Conservation (phyloP, 2,329 filamentous ascomycete genomes). For the Ophiostoma sp. region DNA sequence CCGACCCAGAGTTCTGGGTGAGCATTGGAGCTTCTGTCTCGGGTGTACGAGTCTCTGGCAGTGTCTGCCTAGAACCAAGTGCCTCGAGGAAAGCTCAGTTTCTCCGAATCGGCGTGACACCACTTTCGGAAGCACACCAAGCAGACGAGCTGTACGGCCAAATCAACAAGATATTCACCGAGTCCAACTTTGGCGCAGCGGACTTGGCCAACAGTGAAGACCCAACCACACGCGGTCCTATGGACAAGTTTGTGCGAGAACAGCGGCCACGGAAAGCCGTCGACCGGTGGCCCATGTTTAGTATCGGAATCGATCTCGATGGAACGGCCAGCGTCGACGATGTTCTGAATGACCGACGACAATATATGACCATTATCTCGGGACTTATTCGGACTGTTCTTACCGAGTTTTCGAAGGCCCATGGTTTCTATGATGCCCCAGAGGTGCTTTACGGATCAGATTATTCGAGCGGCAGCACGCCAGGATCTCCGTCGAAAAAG, state of each 20-base stretch:
- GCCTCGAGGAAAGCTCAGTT: constrained; percentile 77
- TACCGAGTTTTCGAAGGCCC: constrained; percentile 71
- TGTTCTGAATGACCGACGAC: constrained; percentile 48
- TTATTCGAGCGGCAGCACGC: background rate
- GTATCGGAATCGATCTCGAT: constrained; percentile 62
- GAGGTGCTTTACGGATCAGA: background rate
- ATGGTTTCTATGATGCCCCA: constrained; percentile 63
- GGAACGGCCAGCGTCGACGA: constrained; percentile 38
- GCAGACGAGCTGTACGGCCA: constrained; percentile 72
- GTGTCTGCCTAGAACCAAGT: constrained; percentile 68
- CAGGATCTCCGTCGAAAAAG: background rate
- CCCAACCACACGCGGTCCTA: background rate
- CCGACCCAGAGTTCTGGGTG: constrained; percentile 64
- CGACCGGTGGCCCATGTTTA: constrained; percentile 88
- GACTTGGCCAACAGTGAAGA: constrained; percentile 43
- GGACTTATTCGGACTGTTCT: constrained; percentile 69
- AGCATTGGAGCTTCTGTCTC: constrained; percentile 65
- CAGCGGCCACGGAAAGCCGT: constrained; percentile 61
- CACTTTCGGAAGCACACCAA: constrained; percentile 57
- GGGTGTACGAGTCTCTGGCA: constrained; percentile 64
- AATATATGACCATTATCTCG: constrained; percentile 55
- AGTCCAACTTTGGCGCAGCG: constrained; percentile 71
- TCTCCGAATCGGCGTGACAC: constrained; percentile 72
- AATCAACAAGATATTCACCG: constrained; percentile 73
- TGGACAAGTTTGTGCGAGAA: constrained; percentile 43